Conservation (phyloP, 1,284 basidiomycete genomes). For the Bjerkandera adusta region DNA sequence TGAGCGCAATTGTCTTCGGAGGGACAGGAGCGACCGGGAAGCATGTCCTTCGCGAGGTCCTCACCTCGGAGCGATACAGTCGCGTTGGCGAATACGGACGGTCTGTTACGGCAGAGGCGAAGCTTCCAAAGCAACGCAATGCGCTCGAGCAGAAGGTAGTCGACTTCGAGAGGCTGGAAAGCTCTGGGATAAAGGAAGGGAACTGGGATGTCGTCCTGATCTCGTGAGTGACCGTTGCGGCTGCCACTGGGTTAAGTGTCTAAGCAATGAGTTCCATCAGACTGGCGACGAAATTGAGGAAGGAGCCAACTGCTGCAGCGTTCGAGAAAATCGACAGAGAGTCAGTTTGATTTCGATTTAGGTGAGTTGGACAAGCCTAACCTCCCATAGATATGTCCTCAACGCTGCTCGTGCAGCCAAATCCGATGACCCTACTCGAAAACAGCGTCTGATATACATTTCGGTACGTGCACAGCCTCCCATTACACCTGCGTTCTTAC, state of each 20-base stretch:
- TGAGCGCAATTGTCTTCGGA: slow-evolving; percentile 61
- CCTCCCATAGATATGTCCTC: slow-evolving; percentile 60
- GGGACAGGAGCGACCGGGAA: slow-evolving; percentile 65
- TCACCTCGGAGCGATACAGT: slow-evolving; percentile 50
- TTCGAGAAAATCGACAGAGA: slow-evolving; percentile 79
- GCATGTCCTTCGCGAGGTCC: slow-evolving; percentile 53
- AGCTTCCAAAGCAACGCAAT: slow-evolving; percentile 35
- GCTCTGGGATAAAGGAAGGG: slow-evolving; percentile 46
- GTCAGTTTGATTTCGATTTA: slow-evolving; percentile 35
- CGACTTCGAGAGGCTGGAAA: slow-evolving; percentile 64
- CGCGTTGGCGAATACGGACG: slow-evolving; percentile 68
- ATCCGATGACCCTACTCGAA: slow-evolving; percentile 36
- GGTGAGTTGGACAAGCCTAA: background rate
- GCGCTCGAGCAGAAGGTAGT: slow-evolving; percentile 62
- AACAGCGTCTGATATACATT: slow-evolving; percentile 66
- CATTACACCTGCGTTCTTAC: slow-evolving; percentile 3
- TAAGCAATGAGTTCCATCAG: slow-evolving; percentile 29
- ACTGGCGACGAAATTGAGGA: slow-evolving; percentile 59
- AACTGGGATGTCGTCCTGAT: slow-evolving; percentile 70
- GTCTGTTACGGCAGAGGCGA: slow-evolving; percentile 42
- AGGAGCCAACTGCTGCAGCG: slow-evolving; percentile 59
- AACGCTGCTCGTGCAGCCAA: slow-evolving; percentile 66
- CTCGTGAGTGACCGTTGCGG: slow-evolving; percentile 34
- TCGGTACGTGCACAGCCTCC: slow-evolving; percentile 55
- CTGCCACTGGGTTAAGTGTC: background rate